These are phyloP conservation scores for Apiotrichum siamense DNA, from an alignment of 1,284 basidiomycete genomes.

Conservation along the genomic window DNA sequence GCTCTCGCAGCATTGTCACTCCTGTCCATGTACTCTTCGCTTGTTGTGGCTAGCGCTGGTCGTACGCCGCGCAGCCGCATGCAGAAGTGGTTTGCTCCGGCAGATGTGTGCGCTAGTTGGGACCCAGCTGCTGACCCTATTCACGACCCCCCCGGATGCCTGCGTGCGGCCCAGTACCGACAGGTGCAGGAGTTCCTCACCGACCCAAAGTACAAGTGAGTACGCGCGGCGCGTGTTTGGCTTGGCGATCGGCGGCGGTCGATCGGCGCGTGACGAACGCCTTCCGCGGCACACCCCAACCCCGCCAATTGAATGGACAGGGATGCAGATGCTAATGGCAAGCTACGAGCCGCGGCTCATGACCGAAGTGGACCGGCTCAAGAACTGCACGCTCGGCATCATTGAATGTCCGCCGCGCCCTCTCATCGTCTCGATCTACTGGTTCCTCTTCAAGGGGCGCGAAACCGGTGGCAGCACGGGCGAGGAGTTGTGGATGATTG, in stretches of 20 bases:
- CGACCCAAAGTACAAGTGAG: not conserved
- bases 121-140: not conserved
- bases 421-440: not conserved
- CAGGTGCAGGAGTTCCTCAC: not conserved
- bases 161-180: not conserved
- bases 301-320: too few relatives aligned
- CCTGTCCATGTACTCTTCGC: too few relatives aligned
- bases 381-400: not conserved
- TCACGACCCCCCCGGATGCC: not conserved
- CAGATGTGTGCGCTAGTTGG: not conserved
- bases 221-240: not conserved
- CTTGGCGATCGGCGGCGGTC: not conserved
- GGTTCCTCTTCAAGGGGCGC: not conserved
- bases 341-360: not conserved
- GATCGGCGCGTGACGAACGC: not conserved
- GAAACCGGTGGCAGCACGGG: not conserved
- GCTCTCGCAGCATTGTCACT: too few relatives aligned
- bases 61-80: too few relatives aligned
- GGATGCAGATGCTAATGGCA: too few relatives aligned
- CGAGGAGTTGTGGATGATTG: slow-evolving; percentile 3
- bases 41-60: too few relatives aligned
- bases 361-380: not conserved
- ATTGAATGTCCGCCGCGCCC: not conserved
- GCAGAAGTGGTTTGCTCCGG: too few relatives aligned
- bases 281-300: too few relatives aligned